Base-by-base conservation (phyloP, 2,329 filamentous ascomycete genomes). In the Claviceps quebecensis region DNA sequence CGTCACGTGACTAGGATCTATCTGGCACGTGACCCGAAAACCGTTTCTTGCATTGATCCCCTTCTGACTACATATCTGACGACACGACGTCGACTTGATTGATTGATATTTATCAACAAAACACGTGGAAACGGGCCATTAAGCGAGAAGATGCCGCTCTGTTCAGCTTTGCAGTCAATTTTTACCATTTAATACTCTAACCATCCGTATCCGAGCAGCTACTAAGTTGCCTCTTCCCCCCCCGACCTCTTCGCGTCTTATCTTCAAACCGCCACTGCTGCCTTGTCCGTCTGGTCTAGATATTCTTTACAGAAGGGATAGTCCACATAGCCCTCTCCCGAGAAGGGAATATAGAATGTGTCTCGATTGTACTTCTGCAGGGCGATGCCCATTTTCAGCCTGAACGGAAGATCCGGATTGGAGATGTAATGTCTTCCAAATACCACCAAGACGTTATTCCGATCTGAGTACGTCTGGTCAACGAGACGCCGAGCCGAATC, bases 401-500 rank as follows among this genome's bases (percentile, higher is more conserved):
- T 57, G 47, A 57, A 59, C 4, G 58, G 55, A 26, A 65, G 54
- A 23, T 65, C 63, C 3, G 63, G 62, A 50, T 61, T 65, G 9
- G 61, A 54, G 19, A 65, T 56, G 51, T 65, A 65, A 48, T 60
- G 55, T 2, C 63, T 53, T 17, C 61, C 63, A 52, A 65, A 61
- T 8, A 58, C 58, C 5, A 67, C 57, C 1, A 63, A 53, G 13
- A 61, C 59, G 14, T 48, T 48, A 23, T 48, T 60, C 19, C 59
- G 57, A 23, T 61, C 61, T 53, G 63, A 66, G 53, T 65, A 66
- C 56, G 65, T 65, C 60, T 61, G 63, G 4, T 46, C 43, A n/a
- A 47, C 44, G 19, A 39, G 43, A 51, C 14, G 47, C 47, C 37
- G 47, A 47, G 46, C 46, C 36, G 46, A 48, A 39, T 48, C 46